These are phyloP conservation scores for Lenzites betulinus DNA, from an alignment of 768 basidiomycete species.

Conservation along the genomic window DNA sequence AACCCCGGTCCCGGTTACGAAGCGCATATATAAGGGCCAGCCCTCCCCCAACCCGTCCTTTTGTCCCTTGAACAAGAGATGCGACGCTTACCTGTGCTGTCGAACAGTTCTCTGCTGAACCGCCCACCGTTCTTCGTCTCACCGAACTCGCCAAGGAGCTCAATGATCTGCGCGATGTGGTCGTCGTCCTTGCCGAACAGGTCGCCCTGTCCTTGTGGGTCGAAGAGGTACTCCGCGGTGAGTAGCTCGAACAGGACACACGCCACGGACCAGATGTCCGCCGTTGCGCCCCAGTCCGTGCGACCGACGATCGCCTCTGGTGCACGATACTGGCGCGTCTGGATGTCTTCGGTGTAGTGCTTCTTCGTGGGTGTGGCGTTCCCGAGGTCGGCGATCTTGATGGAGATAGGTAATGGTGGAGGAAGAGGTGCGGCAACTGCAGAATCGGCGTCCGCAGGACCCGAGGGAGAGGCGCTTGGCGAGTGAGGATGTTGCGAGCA, in stretches of 20 bases:
- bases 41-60: not conserved
- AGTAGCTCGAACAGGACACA: slow-evolving; percentile 90
- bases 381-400: slow-evolving; percentile 94
- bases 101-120: slow-evolving; percentile 85
- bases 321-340: slow-evolving; percentile 93
- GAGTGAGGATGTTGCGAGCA: slow-evolving; percentile 17
- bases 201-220: slow-evolving; percentile 80
- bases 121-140: slow-evolving; percentile 82
- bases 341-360: slow-evolving; percentile 94
- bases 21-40: slow-evolving; percentile 2
- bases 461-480: not conserved
- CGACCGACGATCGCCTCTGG: slow-evolving; percentile 93
- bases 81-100: slow-evolving; percentile 55
- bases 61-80: not conserved
- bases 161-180: slow-evolving; percentile 94
- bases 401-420: slow-evolving; percentile 55
- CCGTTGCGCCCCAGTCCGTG: slow-evolving; percentile 82
- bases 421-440: slow-evolving; percentile 1
- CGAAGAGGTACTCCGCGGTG: slow-evolving; percentile 91
- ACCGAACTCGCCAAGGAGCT: slow-evolving; percentile 81
- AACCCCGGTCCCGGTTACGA: not conserved
- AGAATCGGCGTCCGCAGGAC: not conserved
- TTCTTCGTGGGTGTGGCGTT: slow-evolving; percentile 91
- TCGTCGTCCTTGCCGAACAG: slow-evolving; percentile 93
- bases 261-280: slow-evolving; percentile 90